Base-by-base conservation (phyloP, 768 basidiomycete genomes). In the Mrakia blollopis region DNA sequence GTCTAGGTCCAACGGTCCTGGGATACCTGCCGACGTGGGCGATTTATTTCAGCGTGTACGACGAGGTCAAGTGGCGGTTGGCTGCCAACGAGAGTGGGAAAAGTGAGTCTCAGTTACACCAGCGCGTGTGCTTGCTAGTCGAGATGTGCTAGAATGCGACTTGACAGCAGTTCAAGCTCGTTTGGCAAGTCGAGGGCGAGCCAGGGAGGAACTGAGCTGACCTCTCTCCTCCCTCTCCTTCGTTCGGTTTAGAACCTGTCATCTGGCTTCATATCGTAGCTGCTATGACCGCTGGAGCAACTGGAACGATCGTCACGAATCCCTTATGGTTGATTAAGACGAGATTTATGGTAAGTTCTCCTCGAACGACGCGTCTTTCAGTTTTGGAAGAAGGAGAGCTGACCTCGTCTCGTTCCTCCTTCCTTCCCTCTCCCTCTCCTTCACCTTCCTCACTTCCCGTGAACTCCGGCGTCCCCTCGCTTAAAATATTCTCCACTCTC, bases 271-370 rank as follows among this genome's bases (percentile, higher is more conserved):
- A 99, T 80, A 92, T 99, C 78, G 83, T 93, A 9, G 96, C 97
- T 9, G 95, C 97, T 8, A 98, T 99, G 96, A 87, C 89, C 62
- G 97, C 96, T 1, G 97, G 97, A 18, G 95, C 93, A 8, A 86
- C 91, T 28, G 95, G 96, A 81, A 97, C 97, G 9, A 89, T 93
- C 72, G 91, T 91, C 81, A 98, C 97, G 35, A 98, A 93, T 84
- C 97, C 97, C 0, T 84, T 99, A 10, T 99, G 97, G 97, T 94
- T 99, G 60, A 94, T 99, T 84, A 98, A 98, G 86, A 98, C 96
- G 32, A 89, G 97, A 39, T 98, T 98, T 85, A 98, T 98, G 97
- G 96, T 96, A 79, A 86, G 81, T 28, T 54, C 21, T 28, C 30
- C 67, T 25, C 57, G 70, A 72, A 79, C 78, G 25, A 30, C 62